Conservation (phyloP, 768 basidiomycete genomes). For the Mrakia frigida region DNA sequence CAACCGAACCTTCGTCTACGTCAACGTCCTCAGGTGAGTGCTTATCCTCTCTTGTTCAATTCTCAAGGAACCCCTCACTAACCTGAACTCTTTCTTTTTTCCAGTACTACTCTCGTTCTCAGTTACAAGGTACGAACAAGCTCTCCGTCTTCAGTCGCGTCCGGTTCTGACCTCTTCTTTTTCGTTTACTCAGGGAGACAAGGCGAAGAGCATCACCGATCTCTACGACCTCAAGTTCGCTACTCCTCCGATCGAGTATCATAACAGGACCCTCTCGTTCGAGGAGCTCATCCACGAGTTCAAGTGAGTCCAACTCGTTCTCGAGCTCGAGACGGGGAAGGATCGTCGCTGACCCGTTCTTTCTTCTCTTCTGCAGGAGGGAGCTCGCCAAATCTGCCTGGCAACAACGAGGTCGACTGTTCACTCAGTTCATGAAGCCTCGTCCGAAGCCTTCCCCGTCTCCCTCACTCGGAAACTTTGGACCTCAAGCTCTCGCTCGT, state of each 20-base stretch:
- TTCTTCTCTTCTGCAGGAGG: not conserved
- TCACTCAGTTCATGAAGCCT: constrained; percentile 37
- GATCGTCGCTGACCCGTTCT: not conserved
- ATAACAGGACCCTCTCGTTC: constrained; percentile 44
- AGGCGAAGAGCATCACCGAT: constrained; percentile 44
- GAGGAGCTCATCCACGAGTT: constrained; percentile 43
- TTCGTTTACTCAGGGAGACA: constrained; percentile 45
- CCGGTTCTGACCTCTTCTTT: constrained; percentile 7
- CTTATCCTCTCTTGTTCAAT: constrained; percentile 12
- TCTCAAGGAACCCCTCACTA: constrained; percentile 31
- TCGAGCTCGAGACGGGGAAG: not conserved
- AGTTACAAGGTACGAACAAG: constrained; percentile 55
- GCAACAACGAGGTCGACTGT: constrained; percentile 40
- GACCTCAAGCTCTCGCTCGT: not conserved
- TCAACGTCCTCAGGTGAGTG: constrained; percentile 64
- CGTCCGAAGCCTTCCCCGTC: not conserved
- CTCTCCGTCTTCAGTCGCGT: not conserved
- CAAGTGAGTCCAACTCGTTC: constrained; percentile 32
- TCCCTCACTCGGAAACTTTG: not conserved
- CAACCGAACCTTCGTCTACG: constrained; percentile 71
- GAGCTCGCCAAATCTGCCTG: constrained; percentile 38
- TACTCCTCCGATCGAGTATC: constrained; percentile 70
- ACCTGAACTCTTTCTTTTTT: constrained; percentile 33
- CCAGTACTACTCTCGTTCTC: constrained; percentile 54
- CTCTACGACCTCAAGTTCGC: constrained; percentile 76